Evolutionary conservation across 805 yeast genomes (phyloP), one percentile per base, ranked within the genome.

Genomic region (Saccharomycopsis lassenensis): DNA sequence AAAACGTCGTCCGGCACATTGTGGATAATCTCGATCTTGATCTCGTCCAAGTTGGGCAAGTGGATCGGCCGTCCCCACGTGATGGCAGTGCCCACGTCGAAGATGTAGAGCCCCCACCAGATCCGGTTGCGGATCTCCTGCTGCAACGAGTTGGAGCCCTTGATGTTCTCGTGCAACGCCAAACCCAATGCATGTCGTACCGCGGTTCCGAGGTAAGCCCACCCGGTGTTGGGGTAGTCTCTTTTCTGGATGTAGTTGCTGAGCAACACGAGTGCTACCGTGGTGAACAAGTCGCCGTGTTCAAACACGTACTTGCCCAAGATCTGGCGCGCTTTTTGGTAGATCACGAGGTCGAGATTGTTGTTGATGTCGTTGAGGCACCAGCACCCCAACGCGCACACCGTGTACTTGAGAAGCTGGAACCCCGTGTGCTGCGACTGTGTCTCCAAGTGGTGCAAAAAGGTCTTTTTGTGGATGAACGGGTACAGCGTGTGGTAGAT

Each of bases 311-410:
- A 61, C 25, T 60, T 58, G 31, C 58, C 57, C 28, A 74, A 43
- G 38, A 56, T 55, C 7, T 58, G 54, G 51, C 69, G 65, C 15
- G 77, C 76, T 41, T 67, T 60, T 32, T 65, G 65, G 47, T 73
- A 78, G 42, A 74, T 77, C 31, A 67, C 58, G 24, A 73, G 43
- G 48, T 77, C 82, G 27, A 66, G 58, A 37, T 62, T 63, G 1
- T 69, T 58, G 12, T 61, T 48, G 4, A 52, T 52, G 43, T 74
- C 78, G 10, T 77, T 77, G 7, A 67, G 44, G 50, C 80, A 73
- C 78, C 81, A 77, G 17, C 81, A 68, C 11, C 85, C 86, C n/a
- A 78, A 54, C 0, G 81, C 79, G 19, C 76, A 51, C 0, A 77
- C 72, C 0, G 77, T 64, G 47, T 75, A 69, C 28, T 72, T 52